Evolutionary conservation across 768 basidiomycete genomes (phyloP).

Genomic region (Kwoniella dendrophila): DNA sequence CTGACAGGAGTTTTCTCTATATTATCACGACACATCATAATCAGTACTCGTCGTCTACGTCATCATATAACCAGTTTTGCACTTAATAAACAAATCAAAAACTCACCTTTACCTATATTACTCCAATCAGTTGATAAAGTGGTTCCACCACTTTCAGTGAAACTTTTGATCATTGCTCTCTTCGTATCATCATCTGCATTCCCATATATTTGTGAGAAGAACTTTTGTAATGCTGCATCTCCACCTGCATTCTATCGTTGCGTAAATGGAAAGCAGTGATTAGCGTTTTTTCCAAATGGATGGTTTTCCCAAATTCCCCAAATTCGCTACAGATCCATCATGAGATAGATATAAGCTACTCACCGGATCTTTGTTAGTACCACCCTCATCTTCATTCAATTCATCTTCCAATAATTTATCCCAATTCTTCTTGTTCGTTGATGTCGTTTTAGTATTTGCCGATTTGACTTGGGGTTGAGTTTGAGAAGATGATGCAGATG

Average conservation of each 20-base stretch:
- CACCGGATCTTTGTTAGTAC: slow-evolving; percentile 34
- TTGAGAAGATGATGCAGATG: slow-evolving; percentile 5
- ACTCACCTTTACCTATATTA: slow-evolving; percentile 69
- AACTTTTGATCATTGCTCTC: slow-evolving; percentile 98
- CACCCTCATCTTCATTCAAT: slow-evolving; percentile 69
- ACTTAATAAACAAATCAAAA: background rate
- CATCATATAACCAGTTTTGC: background rate
- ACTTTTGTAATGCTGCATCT: slow-evolving; percentile 78
- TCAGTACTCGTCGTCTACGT: background rate
- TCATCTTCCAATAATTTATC: slow-evolving; percentile 72
- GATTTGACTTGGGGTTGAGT: slow-evolving; percentile 13
- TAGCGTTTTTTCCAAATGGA: background rate
- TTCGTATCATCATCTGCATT: slow-evolving; percentile 90
- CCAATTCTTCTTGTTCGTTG: slow-evolving; percentile 75
- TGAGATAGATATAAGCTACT: slow-evolving; percentile 4
- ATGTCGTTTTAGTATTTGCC: slow-evolving; percentile 44
- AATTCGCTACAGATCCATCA: background rate
- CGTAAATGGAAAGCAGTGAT: background rate
- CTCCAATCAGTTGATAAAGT: slow-evolving; percentile 95
- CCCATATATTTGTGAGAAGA: slow-evolving; percentile 79
- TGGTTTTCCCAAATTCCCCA: background rate
- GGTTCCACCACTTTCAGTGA: slow-evolving; percentile 90
- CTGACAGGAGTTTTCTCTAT: slow-evolving; percentile 62
- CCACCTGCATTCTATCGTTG: slow-evolving; percentile 76
- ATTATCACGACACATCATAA: background rate